phyloP scores from a whole-genome alignment of 177 flowering plant species.

The Vitis hybrid region DNA sequence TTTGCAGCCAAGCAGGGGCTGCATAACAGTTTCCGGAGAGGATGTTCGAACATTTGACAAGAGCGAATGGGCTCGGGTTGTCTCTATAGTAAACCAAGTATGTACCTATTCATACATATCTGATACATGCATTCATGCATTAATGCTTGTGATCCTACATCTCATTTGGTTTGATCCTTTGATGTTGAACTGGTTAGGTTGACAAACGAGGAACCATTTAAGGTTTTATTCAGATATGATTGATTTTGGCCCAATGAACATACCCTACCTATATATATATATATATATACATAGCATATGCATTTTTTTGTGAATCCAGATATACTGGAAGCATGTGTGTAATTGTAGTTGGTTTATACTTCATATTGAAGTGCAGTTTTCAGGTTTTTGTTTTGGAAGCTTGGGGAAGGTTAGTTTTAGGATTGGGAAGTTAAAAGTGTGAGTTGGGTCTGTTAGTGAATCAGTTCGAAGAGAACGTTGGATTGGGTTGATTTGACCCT shows the following conservation, averaged over 20 bases:
- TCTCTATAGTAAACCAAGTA: slow-evolving; percentile 94
- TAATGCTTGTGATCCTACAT: background rate
- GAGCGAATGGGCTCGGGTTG: slow-evolving; percentile 91
- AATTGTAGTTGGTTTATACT: no score
- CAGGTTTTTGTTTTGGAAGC: no score
- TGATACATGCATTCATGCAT: background rate
- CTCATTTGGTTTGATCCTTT: background rate
- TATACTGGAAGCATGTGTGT: no score
- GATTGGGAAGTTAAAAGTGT: no score
- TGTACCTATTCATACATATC: background rate
- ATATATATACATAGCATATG: no score
- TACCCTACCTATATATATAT: no score
- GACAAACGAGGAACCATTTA: no score
- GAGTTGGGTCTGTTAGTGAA: background rate
- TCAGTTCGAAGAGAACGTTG: background rate
- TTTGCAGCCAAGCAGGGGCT: slow-evolving; percentile 87
- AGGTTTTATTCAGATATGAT: no score
- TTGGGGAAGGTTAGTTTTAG: no score
- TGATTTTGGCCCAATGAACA: no score
- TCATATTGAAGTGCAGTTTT: no score
- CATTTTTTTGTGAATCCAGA: no score
- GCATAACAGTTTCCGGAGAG: slow-evolving; percentile 85
- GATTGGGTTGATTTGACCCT: background rate
- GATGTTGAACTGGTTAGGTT: background rate
- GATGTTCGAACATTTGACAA: slow-evolving; percentile 93